Percentiles rank a stretch among this genome's conserved stretches.
Conservation (phyloP, 2,329 filamentous ascomycete species). For the Dactylella cylindrospora region DNA sequence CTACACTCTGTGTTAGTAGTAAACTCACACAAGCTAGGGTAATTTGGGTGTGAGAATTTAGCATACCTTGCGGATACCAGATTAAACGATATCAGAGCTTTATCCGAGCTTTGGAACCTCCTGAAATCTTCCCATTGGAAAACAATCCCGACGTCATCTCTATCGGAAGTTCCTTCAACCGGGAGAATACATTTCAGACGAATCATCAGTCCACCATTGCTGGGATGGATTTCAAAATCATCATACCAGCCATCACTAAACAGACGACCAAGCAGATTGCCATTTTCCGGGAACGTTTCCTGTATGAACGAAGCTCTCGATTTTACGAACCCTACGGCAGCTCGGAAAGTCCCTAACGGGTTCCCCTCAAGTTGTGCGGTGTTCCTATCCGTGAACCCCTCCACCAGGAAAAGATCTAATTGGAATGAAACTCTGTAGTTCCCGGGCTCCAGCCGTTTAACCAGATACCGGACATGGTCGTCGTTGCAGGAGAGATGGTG, state of each 20-base stretch:
- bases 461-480: slow-evolving; percentile 30
- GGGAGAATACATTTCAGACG: slow-evolving; percentile 32
- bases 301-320: slow-evolving; percentile 28
- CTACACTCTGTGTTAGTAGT: no score
- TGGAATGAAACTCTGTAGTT: slow-evolving; percentile 37
- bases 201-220: slow-evolving; percentile 4
- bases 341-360: slow-evolving; percentile 15
- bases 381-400: slow-evolving; percentile 15
- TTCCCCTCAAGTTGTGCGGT: slow-evolving; percentile 21
- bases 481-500: slow-evolving; percentile 34
- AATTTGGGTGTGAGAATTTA: not conserved
- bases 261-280: slow-evolving; percentile 2
- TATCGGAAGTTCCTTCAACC: slow-evolving; percentile 15
- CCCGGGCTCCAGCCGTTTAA: slow-evolving; percentile 29
- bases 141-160: slow-evolving; percentile 32
- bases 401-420: slow-evolving; percentile 19
- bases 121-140: slow-evolving; percentile 38
- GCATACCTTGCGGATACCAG: slow-evolving; percentile 23
- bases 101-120: slow-evolving; percentile 31
- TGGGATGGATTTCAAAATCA: slow-evolving; percentile 23
- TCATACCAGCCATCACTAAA: slow-evolving; percentile 32
- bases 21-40: not conserved
- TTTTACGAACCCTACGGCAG: slow-evolving; percentile 25
- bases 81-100: slow-evolving; percentile 32
- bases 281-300: slow-evolving; percentile 24